Percentiles rank a stretch among this genome's conserved stretches.
Evolutionary conservation across 805 yeast species (phyloP).

Genomic region (Ogataea trehaloabstinens): DNA sequence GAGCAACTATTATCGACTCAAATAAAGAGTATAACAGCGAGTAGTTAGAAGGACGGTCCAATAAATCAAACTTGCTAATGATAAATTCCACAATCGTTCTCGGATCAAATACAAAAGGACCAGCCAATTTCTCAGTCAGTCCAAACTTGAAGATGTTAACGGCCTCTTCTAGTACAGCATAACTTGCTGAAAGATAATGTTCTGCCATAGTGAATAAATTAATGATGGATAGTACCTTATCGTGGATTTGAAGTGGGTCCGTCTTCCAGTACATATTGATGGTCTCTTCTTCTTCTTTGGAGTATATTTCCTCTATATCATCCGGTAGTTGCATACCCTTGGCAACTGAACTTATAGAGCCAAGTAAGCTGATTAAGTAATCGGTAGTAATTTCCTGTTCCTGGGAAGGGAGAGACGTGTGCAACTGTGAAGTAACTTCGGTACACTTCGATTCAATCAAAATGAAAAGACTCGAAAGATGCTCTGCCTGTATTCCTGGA

Average conservation of each 20-base stretch:
- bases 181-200: slow-evolving; percentile 37
- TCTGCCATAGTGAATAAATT: slow-evolving; percentile 40
- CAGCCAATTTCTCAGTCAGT: slow-evolving; percentile 56
- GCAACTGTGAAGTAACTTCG: slow-evolving; percentile 13
- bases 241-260: slow-evolving; percentile 48
- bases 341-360: slow-evolving; percentile 68
- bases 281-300: slow-evolving; percentile 29
- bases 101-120: slow-evolving; percentile 60
- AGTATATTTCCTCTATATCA: slow-evolving; percentile 43
- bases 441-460: slow-evolving; percentile 21
- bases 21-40: slow-evolving; percentile 45
- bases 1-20: slow-evolving; percentile 42
- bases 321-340: slow-evolving; percentile 63
- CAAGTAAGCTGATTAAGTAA: slow-evolving; percentile 54
- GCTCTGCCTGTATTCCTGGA: slow-evolving; percentile 42
- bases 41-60: slow-evolving; percentile 32
- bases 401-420: slow-evolving; percentile 8
- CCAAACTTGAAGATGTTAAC: slow-evolving; percentile 65
- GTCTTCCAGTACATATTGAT: slow-evolving; percentile 44
- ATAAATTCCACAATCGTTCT: slow-evolving; percentile 41
- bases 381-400: slow-evolving; percentile 34
- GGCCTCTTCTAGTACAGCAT: slow-evolving; percentile 59
- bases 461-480: slow-evolving; percentile 23
- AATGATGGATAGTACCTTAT: slow-evolving; percentile 40
- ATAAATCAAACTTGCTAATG: slow-evolving; percentile 30